Evolutionary conservation across 495 filamentous ascomycete species (phyloP), one percentile per base, ranked within the genome.

Genomic region (Aspergillus funiculosus): DNA sequence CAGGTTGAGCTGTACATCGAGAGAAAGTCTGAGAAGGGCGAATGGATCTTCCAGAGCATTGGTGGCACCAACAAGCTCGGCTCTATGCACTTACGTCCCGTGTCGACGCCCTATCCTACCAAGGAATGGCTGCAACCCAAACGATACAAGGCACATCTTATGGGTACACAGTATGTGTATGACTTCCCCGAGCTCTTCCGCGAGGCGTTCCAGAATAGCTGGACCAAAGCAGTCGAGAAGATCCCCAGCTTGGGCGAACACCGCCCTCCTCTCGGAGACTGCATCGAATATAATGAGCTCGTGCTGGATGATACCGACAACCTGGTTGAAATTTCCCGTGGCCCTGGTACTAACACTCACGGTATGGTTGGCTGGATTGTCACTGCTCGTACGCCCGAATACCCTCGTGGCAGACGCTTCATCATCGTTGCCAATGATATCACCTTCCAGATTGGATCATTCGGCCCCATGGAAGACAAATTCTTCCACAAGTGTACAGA

Each of bases 401-500:
- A 97, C 60, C 92, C 92, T 31, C 77, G 81, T 49, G 92, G 92
- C 44, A 76, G 92, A 42, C 83, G 87, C 57, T 97, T 97, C 67
- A 76, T 98, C 61, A 87, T 98, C 51, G 83, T 98, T 43, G 89
- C 92, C 76, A 98, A 98, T 74, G 92, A 98, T 61, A 97, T 98
- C 67, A 98, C 92, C 17, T 97, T 87, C 76, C 92, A 92, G 75
- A 98, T 97, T 56, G 92, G 92, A 57, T 95, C 88, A 11, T 98
- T 98, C 66, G 92, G 92, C 40, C 92, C 92, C 13, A 79, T 80
- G 66, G 92, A 98, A 72, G 92, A 98, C 66, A 85, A 86, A 53
- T 98, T 95, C 81, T 98, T 98, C 81, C 82, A 89, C 73, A 96
- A 96, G 77, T 98, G 92, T 69, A 95, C 92, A 9, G 90, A 98